phyloP scores from a whole-genome alignment of 2,329 filamentous ascomycete genomes.

The Claviceps pazoutovae region DNA sequence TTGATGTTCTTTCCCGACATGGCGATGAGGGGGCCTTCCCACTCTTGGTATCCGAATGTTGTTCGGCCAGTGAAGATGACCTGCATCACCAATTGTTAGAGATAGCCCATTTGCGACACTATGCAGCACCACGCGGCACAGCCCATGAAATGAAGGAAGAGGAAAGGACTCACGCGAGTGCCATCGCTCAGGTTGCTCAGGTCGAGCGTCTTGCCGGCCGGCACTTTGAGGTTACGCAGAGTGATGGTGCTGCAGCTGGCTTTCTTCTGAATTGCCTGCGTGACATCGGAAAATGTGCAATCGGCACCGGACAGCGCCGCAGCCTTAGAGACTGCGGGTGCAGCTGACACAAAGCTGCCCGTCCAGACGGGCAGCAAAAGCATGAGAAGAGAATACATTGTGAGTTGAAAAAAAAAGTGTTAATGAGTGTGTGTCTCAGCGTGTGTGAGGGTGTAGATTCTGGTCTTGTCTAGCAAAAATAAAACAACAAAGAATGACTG shows the following conservation, averaged over 20 bases:
- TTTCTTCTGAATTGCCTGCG: not conserved
- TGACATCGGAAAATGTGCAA: not conserved
- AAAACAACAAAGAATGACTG: not conserved
- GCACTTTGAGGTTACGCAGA: not conserved
- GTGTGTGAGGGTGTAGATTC: not conserved
- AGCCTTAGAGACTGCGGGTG: not conserved
- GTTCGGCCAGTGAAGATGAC: not conserved
- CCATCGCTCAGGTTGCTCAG: not conserved
- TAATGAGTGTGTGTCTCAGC: not conserved
- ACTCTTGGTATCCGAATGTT: not conserved
- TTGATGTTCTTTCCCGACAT: not conserved
- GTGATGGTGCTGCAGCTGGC: not conserved
- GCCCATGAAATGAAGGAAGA: too few relatives aligned
- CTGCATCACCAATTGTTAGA: not conserved
- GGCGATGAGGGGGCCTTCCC: not conserved
- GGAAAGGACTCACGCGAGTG: not conserved
- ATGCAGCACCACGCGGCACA: too few relatives aligned
- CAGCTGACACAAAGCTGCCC: not conserved
- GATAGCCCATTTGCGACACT: too few relatives aligned
- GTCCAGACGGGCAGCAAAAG: not conserved
- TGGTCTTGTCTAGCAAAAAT: not conserved
- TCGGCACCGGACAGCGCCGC: not conserved
- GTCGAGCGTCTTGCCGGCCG: not conserved
- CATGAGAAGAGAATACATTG: not conserved
- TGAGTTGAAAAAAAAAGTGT: not conserved